A percentile compares a stretch with the other conserved stretches of the same genome.
Evolutionary conservation across 2,329 filamentous ascomycete species (phyloP).

Genomic region (Xylaria sp.): DNA sequence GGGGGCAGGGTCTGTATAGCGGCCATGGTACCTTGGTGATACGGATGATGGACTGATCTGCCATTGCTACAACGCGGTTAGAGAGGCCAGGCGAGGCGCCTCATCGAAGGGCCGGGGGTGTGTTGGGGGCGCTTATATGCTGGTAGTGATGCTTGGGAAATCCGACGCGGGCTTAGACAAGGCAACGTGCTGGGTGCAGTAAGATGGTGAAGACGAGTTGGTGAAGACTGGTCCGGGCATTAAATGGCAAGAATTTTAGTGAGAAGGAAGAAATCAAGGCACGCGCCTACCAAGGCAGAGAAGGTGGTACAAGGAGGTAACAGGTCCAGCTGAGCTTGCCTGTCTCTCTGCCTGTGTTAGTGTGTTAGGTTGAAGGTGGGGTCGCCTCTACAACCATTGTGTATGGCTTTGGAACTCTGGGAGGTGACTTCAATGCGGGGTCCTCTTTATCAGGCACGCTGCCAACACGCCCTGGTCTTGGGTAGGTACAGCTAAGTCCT

Average conservation of each 20-base stretch:
- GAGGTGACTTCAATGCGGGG: slow-evolving; percentile 16
- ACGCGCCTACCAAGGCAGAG: not conserved
- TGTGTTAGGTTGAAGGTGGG: slow-evolving; percentile 17
- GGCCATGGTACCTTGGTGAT: slow-evolving; percentile 69
- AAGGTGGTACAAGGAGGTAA: slow-evolving; percentile 9
- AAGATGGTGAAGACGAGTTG: not conserved
- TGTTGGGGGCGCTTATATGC: slow-evolving; percentile 5
- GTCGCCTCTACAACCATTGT: not conserved
- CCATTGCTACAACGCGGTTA: slow-evolving; percentile 61
- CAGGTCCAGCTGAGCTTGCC: slow-evolving; percentile 20
- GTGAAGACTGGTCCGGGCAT: not conserved
- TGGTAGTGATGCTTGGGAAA: not conserved
- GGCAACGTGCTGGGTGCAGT: not conserved
- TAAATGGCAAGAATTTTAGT: not conserved
- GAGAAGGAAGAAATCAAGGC: slow-evolving; percentile 6
- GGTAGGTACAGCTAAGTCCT: not conserved
- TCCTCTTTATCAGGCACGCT: slow-evolving; percentile 1
- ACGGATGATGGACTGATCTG: slow-evolving; percentile 87
- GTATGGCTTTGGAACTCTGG: slow-evolving; percentile 1
- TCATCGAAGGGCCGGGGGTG: slow-evolving; percentile 25
- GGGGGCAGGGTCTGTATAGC: slow-evolving; percentile 58
- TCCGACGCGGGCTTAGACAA: not conserved
- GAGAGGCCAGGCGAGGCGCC: slow-evolving; percentile 21
- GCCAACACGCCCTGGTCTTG: not conserved
- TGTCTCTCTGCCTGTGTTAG: not conserved